phyloP scores from a whole-genome alignment of 2,329 filamentous ascomycete species.

The Monilinia laxa region DNA sequence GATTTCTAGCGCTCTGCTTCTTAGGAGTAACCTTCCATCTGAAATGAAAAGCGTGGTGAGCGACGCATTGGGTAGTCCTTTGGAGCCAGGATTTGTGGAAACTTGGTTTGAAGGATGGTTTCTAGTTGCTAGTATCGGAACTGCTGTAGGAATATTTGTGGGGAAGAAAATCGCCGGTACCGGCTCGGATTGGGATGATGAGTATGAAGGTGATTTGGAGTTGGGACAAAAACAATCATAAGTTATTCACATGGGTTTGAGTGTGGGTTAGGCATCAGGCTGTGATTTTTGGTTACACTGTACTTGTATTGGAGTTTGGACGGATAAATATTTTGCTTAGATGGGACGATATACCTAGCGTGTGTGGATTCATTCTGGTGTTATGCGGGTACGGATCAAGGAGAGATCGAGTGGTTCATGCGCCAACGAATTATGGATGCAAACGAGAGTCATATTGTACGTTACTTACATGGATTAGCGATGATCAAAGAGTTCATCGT shows the following conservation, averaged over 20 bases:
- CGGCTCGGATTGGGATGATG: conserved; percentile 57
- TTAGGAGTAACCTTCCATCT: conserved; percentile 74
- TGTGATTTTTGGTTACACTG: not conserved
- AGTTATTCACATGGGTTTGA: conserved; percentile 28
- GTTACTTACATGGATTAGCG: not conserved
- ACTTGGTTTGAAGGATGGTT: conserved; percentile 91
- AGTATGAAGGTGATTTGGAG: conserved; percentile 54
- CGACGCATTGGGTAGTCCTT: conserved; percentile 72
- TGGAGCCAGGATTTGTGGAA: conserved; percentile 69
- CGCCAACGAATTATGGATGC: not conserved
- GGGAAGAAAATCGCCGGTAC: conserved; percentile 58
- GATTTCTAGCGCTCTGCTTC: conserved; percentile 73
- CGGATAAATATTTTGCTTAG: not conserved
- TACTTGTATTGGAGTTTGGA: conserved; percentile 10
- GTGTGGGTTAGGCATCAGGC: not conserved
- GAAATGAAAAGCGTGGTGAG: conserved; percentile 76
- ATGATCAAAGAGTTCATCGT: too few relatives aligned
- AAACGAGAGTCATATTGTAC: not conserved
- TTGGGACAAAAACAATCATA: conserved; percentile 68
- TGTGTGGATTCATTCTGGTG: not conserved
- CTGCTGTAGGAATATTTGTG: conserved; percentile 70
- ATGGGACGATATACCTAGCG: not conserved
- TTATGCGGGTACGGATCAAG: not conserved
- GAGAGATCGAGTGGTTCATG: not conserved
- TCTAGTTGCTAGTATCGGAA: conserved; percentile 63